Percentiles rank a stretch among this genome's conserved stretches.
phyloP scores from a whole-genome alignment of 345 rosid species.

The Boechera stricta region DNA sequence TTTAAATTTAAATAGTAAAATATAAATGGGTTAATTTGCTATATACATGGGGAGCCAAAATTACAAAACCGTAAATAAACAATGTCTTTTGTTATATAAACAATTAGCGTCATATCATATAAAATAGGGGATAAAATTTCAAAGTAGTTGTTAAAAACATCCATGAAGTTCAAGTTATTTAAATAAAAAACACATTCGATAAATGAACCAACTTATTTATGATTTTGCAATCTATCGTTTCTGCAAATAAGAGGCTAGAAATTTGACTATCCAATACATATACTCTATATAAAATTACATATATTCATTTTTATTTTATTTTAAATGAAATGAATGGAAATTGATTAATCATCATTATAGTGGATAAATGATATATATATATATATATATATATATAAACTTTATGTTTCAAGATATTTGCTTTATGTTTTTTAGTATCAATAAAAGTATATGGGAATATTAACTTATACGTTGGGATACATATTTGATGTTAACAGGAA shows the following conservation, averaged over 20 bases:
- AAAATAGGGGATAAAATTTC: no score
- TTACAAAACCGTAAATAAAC: no score
- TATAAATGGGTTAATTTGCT: neutral
- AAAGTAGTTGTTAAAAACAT: no score
- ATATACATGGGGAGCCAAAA: no score
- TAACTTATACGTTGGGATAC: neutral
- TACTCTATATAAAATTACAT: neutral
- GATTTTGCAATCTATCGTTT: no score
- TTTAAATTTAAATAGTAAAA: neutral
- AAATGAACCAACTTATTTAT: no score
- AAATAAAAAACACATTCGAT: no score
- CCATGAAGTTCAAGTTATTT: no score
- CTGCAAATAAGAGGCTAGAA: no score
- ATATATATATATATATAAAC: neutral
- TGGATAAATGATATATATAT: neutral
- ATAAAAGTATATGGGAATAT: neutral
- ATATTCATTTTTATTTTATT: neutral
- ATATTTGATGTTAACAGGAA: conserved; percentile 26
- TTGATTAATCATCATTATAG: neutral
- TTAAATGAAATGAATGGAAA: neutral
- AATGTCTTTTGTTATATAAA: no score
- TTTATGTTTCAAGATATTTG: neutral
- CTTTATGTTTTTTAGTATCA: neutral
- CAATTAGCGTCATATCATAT: no score
- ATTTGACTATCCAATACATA: no score